Conservation (phyloP, 495 filamentous ascomycete genomes). For the Staphylotrichum longicolle region DNA sequence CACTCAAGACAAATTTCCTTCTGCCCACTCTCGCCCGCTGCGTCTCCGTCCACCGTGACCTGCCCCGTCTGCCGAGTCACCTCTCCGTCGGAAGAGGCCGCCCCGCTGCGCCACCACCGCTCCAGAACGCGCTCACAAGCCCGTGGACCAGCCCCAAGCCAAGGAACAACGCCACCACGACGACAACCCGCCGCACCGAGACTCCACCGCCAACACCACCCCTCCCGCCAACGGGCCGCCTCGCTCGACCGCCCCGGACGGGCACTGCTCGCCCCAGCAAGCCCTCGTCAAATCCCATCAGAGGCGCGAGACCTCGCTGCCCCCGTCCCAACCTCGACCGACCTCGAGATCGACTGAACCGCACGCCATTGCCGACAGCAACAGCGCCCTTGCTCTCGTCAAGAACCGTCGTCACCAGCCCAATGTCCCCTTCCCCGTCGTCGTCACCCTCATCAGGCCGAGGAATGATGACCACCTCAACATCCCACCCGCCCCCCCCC, state of each 20-base stretch:
- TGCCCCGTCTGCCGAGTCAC: neutral
- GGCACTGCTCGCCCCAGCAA: too few species aligned
- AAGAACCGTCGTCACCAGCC: too few species aligned
- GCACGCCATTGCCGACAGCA: too few species aligned
- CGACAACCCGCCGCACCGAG: neutral
- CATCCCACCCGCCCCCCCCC: too few species aligned
- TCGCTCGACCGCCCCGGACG: neutral
- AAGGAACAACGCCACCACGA: constrained; percentile 7
- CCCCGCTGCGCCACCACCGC: neutral
- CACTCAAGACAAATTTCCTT: neutral
- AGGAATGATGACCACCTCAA: too few species aligned
- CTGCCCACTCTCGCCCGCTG: neutral
- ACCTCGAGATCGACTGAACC: too few species aligned
- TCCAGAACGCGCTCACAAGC: neutral
- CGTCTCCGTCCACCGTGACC: neutral
- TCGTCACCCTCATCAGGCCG: too few species aligned
- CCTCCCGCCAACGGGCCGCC: neutral
- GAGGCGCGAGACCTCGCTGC: too few species aligned
- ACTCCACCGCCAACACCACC: neutral
- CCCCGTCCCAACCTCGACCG: too few species aligned
- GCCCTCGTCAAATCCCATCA: too few species aligned
- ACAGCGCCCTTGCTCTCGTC: too few species aligned
- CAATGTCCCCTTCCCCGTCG: too few species aligned
- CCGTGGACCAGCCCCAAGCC: constrained; percentile 9
- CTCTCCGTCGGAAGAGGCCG: neutral